Evolutionary conservation across 2,329 filamentous ascomycete genomes (phyloP), one percentile per base, ranked within the genome.

Genomic region (Arthroderma uncinatum): DNA sequence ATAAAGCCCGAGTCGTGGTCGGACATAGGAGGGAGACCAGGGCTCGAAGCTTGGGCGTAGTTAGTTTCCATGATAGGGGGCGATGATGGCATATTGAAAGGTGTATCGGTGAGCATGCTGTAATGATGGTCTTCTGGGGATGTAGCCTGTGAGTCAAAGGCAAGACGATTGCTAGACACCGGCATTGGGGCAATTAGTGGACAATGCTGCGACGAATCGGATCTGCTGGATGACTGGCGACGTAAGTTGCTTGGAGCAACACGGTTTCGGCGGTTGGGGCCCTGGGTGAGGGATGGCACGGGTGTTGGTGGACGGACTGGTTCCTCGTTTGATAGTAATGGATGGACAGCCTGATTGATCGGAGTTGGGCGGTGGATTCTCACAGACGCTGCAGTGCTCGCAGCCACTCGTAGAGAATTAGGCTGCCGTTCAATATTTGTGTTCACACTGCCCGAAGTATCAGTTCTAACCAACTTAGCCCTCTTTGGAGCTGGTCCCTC

Each of bases 311-410:
- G 74, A 33, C 74, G 71, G 56, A 76, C 65, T n/a, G 73, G 72
- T 58, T 76, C 74, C 58, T 76, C 74, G 52, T 67, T 57, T 60
- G 62, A 55, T 36, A 56, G 65, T 56, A 70, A 62, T 53, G 64
- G 64, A 16, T 66, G 61, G 19, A 68, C 63, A 7, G 67, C 62
- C 39, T 74, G 72, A 56, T 75, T 74, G 25, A 76, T 62, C 5
- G 74, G 72, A 2, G 88, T 79, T 2, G 92, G 92, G 47, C 90
- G 82, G 69, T 95, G 87, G 52, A 85, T 85, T 44, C 92, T 86
- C 58, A 97, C 79, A 4, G 91, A 95, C 42, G 89, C 89, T 47
- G 91, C 86, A 14, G 88, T 95, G 68, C 89, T 95, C 50, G 92
- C 92, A 59, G 88, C 85, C n/a, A 95, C 89, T 53, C 91, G 82